Conservation (phyloP, 257 asterid species). For the Solanum pennellii region DNA sequence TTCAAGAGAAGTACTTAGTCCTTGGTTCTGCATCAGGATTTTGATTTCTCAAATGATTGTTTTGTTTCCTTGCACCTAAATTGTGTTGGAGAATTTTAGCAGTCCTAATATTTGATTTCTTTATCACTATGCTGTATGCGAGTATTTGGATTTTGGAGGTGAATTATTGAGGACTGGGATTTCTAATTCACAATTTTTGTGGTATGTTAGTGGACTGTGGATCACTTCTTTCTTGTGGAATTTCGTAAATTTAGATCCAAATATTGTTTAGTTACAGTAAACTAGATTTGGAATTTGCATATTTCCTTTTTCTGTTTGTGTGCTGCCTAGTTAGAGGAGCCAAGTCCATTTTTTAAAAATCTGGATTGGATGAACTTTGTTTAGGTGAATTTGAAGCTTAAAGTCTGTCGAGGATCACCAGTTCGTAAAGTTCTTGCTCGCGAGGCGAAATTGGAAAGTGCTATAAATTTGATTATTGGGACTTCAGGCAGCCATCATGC, state of each 20-base stretch:
- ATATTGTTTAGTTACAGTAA: neutral
- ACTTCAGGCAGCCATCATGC: constrained; percentile 37
- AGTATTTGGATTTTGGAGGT: neutral
- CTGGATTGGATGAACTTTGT: neutral
- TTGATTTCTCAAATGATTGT: neutral
- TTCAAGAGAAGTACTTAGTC: neutral
- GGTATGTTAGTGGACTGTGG: neutral
- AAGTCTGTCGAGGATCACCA: constrained; percentile 74
- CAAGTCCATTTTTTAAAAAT: neutral
- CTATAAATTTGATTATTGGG: constrained; percentile 59
- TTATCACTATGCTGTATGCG: neutral
- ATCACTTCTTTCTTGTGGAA: neutral
- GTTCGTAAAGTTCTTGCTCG: constrained; percentile 46
- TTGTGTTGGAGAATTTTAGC: neutral
- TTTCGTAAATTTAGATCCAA: neutral
- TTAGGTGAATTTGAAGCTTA: constrained; percentile 84
- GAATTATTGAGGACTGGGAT: neutral
- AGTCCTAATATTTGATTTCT: neutral
- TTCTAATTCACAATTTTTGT: neutral
- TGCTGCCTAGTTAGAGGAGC: neutral
- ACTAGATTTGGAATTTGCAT: neutral
- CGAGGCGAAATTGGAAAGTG: constrained; percentile 54
- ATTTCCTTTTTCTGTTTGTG: neutral
- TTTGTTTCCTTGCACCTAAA: neutral
- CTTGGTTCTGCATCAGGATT: neutral